Base-by-base conservation (phyloP, 1,284 basidiomycete genomes). In the Naganishia sp. region DNA sequence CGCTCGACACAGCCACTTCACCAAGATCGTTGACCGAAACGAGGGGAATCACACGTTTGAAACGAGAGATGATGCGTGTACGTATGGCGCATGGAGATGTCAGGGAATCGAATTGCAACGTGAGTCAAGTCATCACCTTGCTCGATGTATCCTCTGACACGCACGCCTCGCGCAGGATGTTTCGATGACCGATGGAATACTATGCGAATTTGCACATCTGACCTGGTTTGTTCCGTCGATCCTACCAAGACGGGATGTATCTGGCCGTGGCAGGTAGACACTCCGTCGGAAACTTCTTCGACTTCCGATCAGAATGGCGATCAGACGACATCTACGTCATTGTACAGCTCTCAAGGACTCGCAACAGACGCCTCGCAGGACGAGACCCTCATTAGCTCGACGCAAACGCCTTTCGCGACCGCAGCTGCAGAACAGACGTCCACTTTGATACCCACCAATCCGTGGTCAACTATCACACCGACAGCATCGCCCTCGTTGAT, bases 161-260 rank as follows among this genome's bases (percentile, higher is more conserved):
- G 42, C 31, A 21, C 18, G 42, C 25, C 2, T 13, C n/a, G 28
- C n/a, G 21, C 39, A 71, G 73, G 70, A 25, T 76, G 75, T 61
- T 73, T 70, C 45, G 69, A 70, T 53, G 71, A 71, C 41, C 62
- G 66, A 18, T 76, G 74, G 74, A 69, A 70, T 45, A 68, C 69
- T 31, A 66, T 77, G 18, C 62, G 61, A 28, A 72, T 69, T 28
- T 77, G 76, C 62, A 72, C 74, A 11, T 73, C 74, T 6, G 70
- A 71, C 32, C 69, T 73, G 49, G 68, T 75, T 28, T 77, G 75
- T 70, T 73, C 75, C n/a, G 71, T 72, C 51, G 67, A 70, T 10
- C 47, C 63, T 1, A 63, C 63, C n/a, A 68, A 69, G 2, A 71
- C 69, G 11, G 75, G 75, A 28, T 77, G 76, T 66, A 67, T 75